These are phyloP conservation scores for Kodamaea plutei DNA, from an alignment of 1,139 yeast species.

Conservation along the genomic window DNA sequence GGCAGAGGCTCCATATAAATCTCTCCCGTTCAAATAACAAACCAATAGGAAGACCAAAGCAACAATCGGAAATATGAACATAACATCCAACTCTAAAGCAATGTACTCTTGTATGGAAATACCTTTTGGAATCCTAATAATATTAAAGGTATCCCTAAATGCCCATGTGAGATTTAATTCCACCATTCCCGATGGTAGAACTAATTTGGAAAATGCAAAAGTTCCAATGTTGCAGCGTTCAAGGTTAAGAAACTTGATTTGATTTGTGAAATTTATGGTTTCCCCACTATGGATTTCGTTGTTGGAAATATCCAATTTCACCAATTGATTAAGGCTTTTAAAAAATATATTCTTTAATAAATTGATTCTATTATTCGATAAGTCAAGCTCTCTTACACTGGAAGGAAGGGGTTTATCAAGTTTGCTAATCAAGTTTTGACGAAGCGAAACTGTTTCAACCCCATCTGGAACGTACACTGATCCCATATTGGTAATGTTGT, in stretches of 20 bases:
- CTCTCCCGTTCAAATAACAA: background rate
- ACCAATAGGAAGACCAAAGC: background rate
- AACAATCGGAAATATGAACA: background rate
- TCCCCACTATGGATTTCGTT: background rate
- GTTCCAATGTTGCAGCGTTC: background rate
- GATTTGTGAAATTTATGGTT: background rate
- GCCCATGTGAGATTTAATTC: conserved; percentile 1
- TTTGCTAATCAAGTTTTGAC: background rate
- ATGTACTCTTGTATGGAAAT: background rate
- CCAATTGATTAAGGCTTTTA: background rate
- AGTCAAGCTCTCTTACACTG: background rate
- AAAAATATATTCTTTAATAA: background rate
- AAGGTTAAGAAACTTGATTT: background rate
- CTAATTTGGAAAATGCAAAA: background rate
- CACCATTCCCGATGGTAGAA: background rate
- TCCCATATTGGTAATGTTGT: background rate
- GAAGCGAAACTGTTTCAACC: background rate
- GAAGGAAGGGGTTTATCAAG: background rate
- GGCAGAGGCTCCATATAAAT: background rate
- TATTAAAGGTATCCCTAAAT: conserved; percentile 1
- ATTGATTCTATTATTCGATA: background rate
- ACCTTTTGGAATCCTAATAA: background rate
- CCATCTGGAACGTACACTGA: background rate
- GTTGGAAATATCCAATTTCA: background rate
- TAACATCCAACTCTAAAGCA: background rate